A percentile compares a stretch with the other conserved stretches of the same genome.
Conservation (phyloP, 306 rosid genomes). For the Rubus idaeus region DNA sequence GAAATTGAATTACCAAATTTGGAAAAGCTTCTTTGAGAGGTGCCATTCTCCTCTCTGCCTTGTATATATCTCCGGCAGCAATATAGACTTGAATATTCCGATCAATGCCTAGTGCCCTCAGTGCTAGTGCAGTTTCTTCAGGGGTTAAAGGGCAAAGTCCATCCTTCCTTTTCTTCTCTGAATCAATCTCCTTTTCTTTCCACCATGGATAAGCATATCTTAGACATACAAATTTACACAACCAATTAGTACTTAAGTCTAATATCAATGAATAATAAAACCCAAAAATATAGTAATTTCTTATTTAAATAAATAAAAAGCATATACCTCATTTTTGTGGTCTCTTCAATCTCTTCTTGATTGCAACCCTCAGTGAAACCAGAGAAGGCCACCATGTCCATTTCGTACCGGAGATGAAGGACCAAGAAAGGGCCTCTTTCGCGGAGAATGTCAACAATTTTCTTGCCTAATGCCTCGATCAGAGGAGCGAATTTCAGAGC, state of each 20-base stretch:
- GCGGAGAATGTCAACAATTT: conserved; percentile 52
- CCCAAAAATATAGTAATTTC: background rate
- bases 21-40: conserved; percentile 58
- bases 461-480: conserved; percentile 60
- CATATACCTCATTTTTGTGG: conserved; percentile 61
- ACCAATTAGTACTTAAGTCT: background rate
- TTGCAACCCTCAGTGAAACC: conserved; percentile 72
- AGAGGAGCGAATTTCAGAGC: conserved; percentile 61
- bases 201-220: conserved; percentile 81
- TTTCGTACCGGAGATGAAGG: conserved; percentile 82
- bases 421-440: conserved; percentile 72
- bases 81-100: conserved; percentile 54
- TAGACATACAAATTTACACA: background rate
- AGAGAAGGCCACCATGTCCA: conserved; percentile 86
- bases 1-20: conserved; percentile 40
- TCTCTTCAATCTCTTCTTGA: conserved; percentile 52
- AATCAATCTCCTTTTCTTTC: conserved; percentile 74
- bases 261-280: background rate
- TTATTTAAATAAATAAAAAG: too few species aligned
- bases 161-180: conserved; percentile 52
- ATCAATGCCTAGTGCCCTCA: conserved; percentile 58
- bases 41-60: conserved; percentile 57
- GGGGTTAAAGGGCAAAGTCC: conserved; percentile 84
- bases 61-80: conserved; percentile 75
- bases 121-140: conserved; percentile 57